Conservation (phyloP, 129 eudicot species). For the Scalesia atractyloides region DNA sequence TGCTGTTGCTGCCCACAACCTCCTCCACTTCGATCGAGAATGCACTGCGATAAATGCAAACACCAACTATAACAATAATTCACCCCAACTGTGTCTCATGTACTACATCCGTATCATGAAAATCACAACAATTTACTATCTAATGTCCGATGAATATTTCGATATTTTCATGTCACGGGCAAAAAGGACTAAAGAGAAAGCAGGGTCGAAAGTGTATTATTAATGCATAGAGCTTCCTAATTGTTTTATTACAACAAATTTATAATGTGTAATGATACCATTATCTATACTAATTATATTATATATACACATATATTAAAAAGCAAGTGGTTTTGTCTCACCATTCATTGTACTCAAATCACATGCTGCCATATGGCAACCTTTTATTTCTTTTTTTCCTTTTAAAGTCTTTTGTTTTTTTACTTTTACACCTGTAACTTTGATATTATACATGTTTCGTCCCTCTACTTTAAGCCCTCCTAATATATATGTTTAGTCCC, state of each 20-base stretch:
- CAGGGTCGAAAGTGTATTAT: neutral
- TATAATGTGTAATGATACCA: too few relatives aligned
- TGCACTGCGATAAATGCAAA: constrained; percentile 49
- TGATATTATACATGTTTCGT: too few relatives aligned
- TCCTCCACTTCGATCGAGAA: constrained; percentile 80
- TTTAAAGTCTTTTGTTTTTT: too few relatives aligned
- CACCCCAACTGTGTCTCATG: neutral
- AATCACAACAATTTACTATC: neutral
- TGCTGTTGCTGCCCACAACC: constrained; percentile 44
- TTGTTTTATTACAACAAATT: neutral
- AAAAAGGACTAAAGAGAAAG: neutral
- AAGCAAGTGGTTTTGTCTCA: too few relatives aligned
- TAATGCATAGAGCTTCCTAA: neutral
- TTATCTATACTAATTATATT: too few relatives aligned
- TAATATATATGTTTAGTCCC: too few relatives aligned
- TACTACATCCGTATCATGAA: neutral
- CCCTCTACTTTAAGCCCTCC: too few relatives aligned
- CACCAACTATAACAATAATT: neutral
- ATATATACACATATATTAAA: too few relatives aligned
- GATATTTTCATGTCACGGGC: neutral
- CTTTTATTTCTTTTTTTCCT: too few relatives aligned
- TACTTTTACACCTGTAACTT: too few relatives aligned
- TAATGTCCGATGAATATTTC: neutral
- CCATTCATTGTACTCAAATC: too few relatives aligned
- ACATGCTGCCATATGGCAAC: too few relatives aligned